Conservation (phyloP, 192 early-diverging fungal species). For the Gigaspora rosea region DNA sequence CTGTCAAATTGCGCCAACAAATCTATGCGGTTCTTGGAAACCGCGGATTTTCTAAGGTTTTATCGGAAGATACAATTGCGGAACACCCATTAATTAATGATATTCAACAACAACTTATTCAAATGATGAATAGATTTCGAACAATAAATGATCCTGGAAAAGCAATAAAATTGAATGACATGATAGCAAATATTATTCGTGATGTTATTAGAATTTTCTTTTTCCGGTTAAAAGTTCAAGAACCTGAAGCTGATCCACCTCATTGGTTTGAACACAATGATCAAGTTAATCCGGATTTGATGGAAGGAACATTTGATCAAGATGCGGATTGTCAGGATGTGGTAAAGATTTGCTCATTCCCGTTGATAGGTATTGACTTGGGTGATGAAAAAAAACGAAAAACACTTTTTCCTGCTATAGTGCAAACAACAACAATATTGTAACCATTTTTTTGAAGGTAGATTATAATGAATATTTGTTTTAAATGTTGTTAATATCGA, state of each 20-base stretch:
- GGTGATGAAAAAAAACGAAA: background rate
- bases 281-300: background rate
- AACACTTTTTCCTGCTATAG: background rate
- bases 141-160: background rate
- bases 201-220: conserved; percentile 3
- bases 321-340: background rate
- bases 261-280: background rate
- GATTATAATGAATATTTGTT: too few relatives aligned
- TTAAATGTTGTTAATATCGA: too few relatives aligned
- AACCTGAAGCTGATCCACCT: background rate
- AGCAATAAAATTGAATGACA: background rate
- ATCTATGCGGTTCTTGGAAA: conserved; percentile 26
- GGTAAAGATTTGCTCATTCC: conserved; percentile 5
- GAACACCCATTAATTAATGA: conserved; percentile 18
- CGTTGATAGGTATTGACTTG: background rate
- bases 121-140: conserved; percentile 4
- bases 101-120: background rate
- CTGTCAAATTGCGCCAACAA: conserved; percentile 18
- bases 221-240: conserved; percentile 21
- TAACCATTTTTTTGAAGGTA: too few relatives aligned
- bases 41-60: conserved; percentile 6
- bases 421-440: background rate
- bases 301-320: background rate
- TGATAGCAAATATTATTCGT: background rate
- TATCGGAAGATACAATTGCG: background rate